Evolutionary conservation across 2,329 filamentous ascomycete genomes (phyloP).

Genomic region (Cladobotryum protrusum): DNA sequence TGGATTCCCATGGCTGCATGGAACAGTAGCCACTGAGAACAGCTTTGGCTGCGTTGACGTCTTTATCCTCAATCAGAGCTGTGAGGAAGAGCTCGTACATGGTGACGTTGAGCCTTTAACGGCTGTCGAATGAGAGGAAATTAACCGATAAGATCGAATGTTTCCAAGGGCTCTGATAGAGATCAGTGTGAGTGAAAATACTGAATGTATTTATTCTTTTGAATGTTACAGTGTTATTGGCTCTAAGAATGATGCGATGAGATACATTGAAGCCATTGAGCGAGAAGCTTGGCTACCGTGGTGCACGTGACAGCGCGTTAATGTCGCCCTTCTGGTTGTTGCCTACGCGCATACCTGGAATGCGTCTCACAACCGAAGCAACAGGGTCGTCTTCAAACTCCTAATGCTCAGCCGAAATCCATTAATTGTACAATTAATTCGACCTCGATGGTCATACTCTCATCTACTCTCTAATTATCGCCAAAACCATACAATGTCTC

Average conservation of each 20-base stretch:
- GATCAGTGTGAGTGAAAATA: no score
- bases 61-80: constrained; percentile 43
- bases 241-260: not conserved
- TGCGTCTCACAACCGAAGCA: not conserved
- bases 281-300: not conserved
- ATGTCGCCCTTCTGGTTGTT: constrained; percentile 6
- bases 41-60: constrained; percentile 43
- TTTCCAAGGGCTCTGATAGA: no score
- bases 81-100: constrained; percentile 59
- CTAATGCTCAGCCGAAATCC: not conserved
- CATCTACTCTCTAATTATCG: not conserved
- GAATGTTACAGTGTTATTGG: no score
- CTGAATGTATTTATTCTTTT: no score
- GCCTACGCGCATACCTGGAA: not conserved
- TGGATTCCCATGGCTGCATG: constrained; percentile 45
- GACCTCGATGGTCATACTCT: not conserved
- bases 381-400: constrained; percentile 6
- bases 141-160: not conserved
- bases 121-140: not conserved
- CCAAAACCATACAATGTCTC: constrained; percentile 18
- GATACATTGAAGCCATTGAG: not conserved
- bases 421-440: not conserved
- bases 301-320: constrained; percentile 29
- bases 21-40: constrained; percentile 53
- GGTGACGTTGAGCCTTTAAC: constrained; percentile 1